A percentile compares a stretch with the other conserved stretches of the same genome.
Conservation (phyloP, 2,329 filamentous ascomycete species). For the Catunica adiposa region DNA sequence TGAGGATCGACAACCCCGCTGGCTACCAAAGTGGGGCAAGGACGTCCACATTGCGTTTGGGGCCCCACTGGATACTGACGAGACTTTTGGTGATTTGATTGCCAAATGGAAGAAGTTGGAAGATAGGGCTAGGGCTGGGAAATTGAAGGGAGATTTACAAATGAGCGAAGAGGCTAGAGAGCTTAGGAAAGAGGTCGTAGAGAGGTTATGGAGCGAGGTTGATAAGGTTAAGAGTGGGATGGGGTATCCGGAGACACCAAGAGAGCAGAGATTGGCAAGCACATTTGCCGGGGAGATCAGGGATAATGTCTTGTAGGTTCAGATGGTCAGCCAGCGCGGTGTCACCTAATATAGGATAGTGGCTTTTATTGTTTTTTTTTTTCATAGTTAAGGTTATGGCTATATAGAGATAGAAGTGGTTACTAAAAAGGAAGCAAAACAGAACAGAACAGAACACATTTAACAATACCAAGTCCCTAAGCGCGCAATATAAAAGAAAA, state of each 20-base stretch:
- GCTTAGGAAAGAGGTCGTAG: conserved; percentile 58
- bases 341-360: too few relatives aligned
- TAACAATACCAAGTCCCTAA: too few relatives aligned
- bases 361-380: neutral
- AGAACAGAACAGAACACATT: neutral
- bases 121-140: conserved; percentile 16
- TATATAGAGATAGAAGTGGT: too few relatives aligned
- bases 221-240: conserved; percentile 55
- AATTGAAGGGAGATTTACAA: conserved; percentile 41
- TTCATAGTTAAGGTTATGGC: too few relatives aligned
- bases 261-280: conserved; percentile 58
- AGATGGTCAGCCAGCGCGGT: too few relatives aligned
- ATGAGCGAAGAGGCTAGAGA: conserved; percentile 58
- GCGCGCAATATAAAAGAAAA: too few relatives aligned
- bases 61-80: conserved; percentile 55
- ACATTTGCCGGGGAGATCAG: conserved; percentile 48
- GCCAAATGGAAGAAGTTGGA: conserved; percentile 46
- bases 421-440: neutral
- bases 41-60: conserved; percentile 62
- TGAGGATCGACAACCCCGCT: conserved; percentile 70
- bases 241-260: conserved; percentile 67
- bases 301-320: conserved; percentile 12
- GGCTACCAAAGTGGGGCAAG: conserved; percentile 59
- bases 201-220: conserved; percentile 62
- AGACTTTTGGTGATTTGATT: conserved; percentile 62